A percentile compares a stretch with the other conserved stretches of the same genome.
Conservation (phyloP, 2,329 filamentous ascomycete species). For the Metarhizium sp. region DNA sequence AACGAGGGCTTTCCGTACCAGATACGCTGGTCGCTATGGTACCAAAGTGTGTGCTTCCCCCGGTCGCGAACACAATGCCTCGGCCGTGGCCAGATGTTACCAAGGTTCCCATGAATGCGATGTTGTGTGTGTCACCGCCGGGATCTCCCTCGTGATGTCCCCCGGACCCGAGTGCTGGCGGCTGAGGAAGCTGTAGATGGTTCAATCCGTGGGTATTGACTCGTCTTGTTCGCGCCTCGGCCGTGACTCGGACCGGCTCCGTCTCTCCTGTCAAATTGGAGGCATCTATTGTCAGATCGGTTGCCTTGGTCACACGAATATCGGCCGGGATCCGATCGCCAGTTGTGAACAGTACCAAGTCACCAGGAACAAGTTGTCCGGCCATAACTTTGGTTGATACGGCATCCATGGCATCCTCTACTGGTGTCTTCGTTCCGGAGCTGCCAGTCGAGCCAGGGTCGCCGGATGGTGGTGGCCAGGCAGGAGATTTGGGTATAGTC, state of each 20-base stretch:
- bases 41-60: constrained; percentile 87
- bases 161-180: constrained; percentile 34
- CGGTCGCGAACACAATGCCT: constrained; percentile 94
- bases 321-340: constrained; percentile 95
- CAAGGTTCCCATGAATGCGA: constrained; percentile 96
- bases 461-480: constrained; percentile 38
- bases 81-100: constrained; percentile 93
- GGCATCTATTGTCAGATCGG: constrained; percentile 88
- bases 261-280: constrained; percentile 97
- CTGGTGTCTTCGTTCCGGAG: constrained; percentile 46
- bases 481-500: constrained; percentile 23
- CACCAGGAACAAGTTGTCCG: constrained; percentile 78
- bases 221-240: constrained; percentile 41
- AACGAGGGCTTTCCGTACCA: constrained; percentile 90
- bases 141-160: constrained; percentile 47
- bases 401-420: constrained; percentile 56
- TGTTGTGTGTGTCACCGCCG: constrained; percentile 72
- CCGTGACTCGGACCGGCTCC: constrained; percentile 74
- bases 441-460: constrained; percentile 32
- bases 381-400: constrained; percentile 81
- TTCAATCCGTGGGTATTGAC: constrained; percentile 18
- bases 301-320: constrained; percentile 82
- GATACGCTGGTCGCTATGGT: constrained; percentile 91
- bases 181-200: constrained; percentile 17
- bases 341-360: constrained; percentile 87